Base-by-base conservation (phyloP, 805 yeast genomes). In the Candida boidinii region DNA sequence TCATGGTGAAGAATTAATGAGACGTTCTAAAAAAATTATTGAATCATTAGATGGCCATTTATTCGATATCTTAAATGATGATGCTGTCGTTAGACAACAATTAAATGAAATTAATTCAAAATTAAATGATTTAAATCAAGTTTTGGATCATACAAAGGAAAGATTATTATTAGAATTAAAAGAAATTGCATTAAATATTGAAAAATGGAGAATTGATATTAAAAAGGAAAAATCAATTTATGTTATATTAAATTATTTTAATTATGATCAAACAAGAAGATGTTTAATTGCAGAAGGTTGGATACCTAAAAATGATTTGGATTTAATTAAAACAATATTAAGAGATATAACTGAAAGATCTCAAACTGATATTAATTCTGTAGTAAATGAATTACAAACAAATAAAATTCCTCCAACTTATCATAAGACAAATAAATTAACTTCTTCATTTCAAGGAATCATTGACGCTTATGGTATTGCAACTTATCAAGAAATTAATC, bases 281-380 rank as follows among this genome's bases (percentile, higher is more conserved):
- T 83, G 95, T 23, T 65, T 92, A 39, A 73, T 90, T 30, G 95
- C 94, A 15, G 97, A 94, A 64, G 98, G 97, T 21, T 92, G 99
- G 99, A 65, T 85, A 15, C 97, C 99, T 25, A 68, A 78, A 15
- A 76, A 73, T 41, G 95, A 87, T 39, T 60, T 88, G 24, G 66
- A 68, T 5, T 45, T 60, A n/a, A 75, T 90, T 36, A 80, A 78
- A 41, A 59, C 66, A 25, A 71, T 88, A 1, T 62, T 92, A 41
- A 72, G 79, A 44, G 75, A 73, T 28, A 70, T 76, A 36, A 73
- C 82, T 19, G 78, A 74, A 25, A 53, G 64, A n/a, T 47, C 61
- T 1, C 60, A 59, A 14, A 53, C 63, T 16, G 59, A 61, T 6
- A 54, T 69, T 10, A 72, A 73, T 15, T 68, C 76, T 11, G 73